phyloP scores from a whole-genome alignment of 495 filamentous ascomycete species.

The Neurospora discreta region DNA sequence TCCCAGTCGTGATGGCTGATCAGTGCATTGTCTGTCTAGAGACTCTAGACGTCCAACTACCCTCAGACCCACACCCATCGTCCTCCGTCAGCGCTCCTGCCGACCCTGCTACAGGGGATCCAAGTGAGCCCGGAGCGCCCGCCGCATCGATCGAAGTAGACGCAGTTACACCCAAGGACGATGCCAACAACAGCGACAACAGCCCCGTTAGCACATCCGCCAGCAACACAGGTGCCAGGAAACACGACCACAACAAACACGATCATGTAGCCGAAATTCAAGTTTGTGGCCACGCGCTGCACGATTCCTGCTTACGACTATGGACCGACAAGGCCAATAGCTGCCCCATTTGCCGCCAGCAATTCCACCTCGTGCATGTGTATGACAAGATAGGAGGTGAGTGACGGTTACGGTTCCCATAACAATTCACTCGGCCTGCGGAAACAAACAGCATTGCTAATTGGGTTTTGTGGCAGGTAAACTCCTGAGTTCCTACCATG shows the following conservation, averaged over 20 bases:
- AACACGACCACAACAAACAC: constrained; percentile 28
- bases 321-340: constrained; percentile 97
- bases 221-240: constrained; percentile 31
- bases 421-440: not conserved
- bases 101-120: not conserved
- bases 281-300: constrained; percentile 77
- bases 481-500: constrained; percentile 66
- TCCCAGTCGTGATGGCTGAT: constrained; percentile 57
- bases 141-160: constrained; percentile 1
- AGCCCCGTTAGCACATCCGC: constrained; percentile 22
- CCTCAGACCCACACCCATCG: constrained; percentile 10
- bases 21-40: constrained; percentile 96
- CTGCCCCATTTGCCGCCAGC: constrained; percentile 89
- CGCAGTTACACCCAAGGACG: constrained; percentile 3
- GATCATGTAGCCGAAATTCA: constrained; percentile 38
- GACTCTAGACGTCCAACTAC: constrained; percentile 51
- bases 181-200: constrained; percentile 9
- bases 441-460: constrained; percentile 15
- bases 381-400: constrained; percentile 66
- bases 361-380: constrained; percentile 81
- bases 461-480: constrained; percentile 39
- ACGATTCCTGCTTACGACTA: constrained; percentile 80
- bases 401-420: constrained; percentile 18
- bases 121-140: constrained; percentile 2
- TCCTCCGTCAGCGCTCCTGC: constrained; percentile 1